A percentile compares a stretch with the other conserved stretches of the same genome.
Evolutionary conservation across 495 filamentous ascomycete species (phyloP).

Genomic region (Neurospora sp.): DNA sequence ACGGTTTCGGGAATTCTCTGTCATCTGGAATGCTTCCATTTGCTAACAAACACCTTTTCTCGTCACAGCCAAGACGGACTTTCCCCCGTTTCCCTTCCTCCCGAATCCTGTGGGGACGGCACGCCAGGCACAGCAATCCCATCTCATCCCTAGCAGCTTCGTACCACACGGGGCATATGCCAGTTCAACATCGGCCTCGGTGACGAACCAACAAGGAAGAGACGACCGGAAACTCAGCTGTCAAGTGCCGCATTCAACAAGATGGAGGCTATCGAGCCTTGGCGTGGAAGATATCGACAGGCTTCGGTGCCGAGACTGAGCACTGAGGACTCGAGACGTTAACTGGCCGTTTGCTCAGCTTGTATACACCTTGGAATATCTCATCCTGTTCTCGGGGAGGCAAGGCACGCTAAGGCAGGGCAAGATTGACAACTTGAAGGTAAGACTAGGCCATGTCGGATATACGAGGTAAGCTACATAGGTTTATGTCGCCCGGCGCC

Average conservation of each 20-base stretch:
- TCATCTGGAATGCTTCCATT: not conserved
- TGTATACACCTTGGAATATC: not conserved
- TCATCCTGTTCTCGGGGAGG: not conserved
- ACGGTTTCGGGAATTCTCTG: not conserved
- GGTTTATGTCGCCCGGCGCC: not conserved
- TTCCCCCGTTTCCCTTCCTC: not conserved
- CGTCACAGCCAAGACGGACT: not conserved
- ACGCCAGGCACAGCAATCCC: not conserved
- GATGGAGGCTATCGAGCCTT: not conserved
- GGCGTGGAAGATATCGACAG: not conserved
- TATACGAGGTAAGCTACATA: not conserved
- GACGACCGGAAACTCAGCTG: not conserved
- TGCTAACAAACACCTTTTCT: not conserved
- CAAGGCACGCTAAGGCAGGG: not conserved
- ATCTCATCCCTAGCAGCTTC: not conserved
- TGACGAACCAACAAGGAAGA: not conserved
- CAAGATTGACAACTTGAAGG: not conserved
- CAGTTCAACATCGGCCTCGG: not conserved
- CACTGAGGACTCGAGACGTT: not conserved
- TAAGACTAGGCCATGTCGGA: not conserved
- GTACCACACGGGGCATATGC: not conserved
- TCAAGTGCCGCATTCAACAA: not conserved
- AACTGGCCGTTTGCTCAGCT: not conserved
- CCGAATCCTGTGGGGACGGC: not conserved
- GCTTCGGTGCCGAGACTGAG: not conserved